Conservation (phyloP, 768 basidiomycete genomes). For the Calocybe cyanea region DNA sequence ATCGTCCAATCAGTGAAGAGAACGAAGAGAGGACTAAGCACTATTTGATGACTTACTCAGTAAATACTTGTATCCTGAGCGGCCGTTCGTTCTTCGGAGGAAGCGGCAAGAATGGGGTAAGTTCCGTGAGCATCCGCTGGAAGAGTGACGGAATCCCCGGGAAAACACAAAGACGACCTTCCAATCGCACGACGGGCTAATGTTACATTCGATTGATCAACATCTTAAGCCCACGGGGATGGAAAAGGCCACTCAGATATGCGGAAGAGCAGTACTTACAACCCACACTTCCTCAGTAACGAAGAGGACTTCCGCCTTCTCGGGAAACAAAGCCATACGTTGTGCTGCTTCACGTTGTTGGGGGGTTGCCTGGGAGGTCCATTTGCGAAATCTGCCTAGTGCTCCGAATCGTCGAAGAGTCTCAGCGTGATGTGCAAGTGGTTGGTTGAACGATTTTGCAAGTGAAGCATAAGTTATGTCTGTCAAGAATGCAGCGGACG, state of each 20-base stretch:
- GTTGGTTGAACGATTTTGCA: conserved; percentile 76
- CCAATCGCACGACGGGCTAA: conserved; percentile 82
- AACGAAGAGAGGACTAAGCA: neutral
- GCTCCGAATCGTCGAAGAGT: conserved; percentile 72
- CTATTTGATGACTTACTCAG: conserved; percentile 44
- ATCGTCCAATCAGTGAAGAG: conserved; percentile 4
- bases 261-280: conserved; percentile 41
- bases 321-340: conserved; percentile 91
- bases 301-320: conserved; percentile 73
- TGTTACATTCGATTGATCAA: neutral
- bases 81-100: conserved; percentile 75
- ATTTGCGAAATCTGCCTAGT: conserved; percentile 51
- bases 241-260: neutral
- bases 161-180: conserved; percentile 85
- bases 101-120: conserved; percentile 73
- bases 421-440: conserved; percentile 70
- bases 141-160: conserved; percentile 89
- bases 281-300: conserved; percentile 84
- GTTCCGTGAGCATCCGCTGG: conserved; percentile 70
- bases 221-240: neutral
- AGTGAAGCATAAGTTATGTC: conserved; percentile 91
- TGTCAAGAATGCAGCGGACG: conserved; percentile 19
- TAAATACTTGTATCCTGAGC: conserved; percentile 78
- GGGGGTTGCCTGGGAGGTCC: conserved; percentile 58
- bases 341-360: conserved; percentile 75